Percentiles rank a stretch among this genome's conserved stretches.
Evolutionary conservation across 768 basidiomycete genomes (phyloP).

Genomic region (Tephrocybe sp.): DNA sequence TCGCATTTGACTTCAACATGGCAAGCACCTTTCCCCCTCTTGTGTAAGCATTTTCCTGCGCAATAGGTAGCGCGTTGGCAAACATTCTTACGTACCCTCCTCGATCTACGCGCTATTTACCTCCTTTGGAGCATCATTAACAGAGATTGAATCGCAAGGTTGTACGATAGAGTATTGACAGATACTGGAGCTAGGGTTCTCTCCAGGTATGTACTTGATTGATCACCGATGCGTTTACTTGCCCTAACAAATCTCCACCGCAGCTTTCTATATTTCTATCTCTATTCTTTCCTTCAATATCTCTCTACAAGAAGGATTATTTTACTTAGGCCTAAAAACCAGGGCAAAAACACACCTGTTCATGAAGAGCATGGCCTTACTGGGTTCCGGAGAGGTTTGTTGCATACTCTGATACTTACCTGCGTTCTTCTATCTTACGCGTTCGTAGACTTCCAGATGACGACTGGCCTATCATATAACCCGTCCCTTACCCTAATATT

Average conservation of each 20-base stretch:
- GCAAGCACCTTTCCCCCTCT: constrained; percentile 57
- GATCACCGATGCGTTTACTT: background rate
- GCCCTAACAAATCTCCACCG: background rate
- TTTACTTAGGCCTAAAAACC: too few species aligned
- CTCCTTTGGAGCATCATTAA: constrained; percentile 38
- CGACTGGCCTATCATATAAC: constrained; percentile 50
- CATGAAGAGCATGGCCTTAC: constrained; percentile 46
- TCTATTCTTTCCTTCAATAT: constrained; percentile 47
- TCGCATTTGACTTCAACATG: constrained; percentile 31
- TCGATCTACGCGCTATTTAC: constrained; percentile 27
- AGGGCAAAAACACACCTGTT: too few species aligned
- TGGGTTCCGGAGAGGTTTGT: constrained; percentile 58
- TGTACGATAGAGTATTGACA: constrained; percentile 51
- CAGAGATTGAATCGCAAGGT: constrained; percentile 40
- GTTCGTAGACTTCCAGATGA: constrained; percentile 47
- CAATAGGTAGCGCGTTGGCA: constrained; percentile 54
- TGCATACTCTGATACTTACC: background rate
- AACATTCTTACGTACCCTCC: constrained; percentile 55
- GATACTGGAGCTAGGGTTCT: constrained; percentile 56
- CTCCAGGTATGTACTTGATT: constrained; percentile 41
- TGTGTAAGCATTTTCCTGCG: constrained; percentile 43
- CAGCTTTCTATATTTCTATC: constrained; percentile 63
- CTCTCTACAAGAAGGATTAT: constrained; percentile 32
- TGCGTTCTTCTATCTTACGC: background rate
- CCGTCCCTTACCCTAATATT: constrained; percentile 58